Percentiles rank a stretch among this genome's conserved stretches.
Evolutionary conservation across 148 eudicot genomes (phyloP).

Genomic region (Rhododendron vialii): DNA sequence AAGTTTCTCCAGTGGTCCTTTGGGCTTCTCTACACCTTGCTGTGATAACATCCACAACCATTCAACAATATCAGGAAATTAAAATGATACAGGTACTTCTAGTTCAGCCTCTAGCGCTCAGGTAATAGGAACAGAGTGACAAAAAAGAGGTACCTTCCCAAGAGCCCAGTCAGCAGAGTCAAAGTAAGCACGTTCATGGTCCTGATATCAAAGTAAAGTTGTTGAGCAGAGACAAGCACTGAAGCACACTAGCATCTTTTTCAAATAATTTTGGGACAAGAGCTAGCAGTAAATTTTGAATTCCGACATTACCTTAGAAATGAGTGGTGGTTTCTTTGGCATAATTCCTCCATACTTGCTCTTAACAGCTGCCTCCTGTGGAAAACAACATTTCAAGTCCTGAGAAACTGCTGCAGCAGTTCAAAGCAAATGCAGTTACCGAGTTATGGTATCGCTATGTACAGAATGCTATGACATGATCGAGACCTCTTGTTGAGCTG

Average conservation of each 20-base stretch:
- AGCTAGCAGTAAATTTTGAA: not conserved
- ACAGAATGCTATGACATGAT: conserved; percentile 9
- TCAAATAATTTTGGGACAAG: not conserved
- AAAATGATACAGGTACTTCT: not conserved
- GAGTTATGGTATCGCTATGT: not conserved
- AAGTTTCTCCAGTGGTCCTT: conserved; percentile 95
- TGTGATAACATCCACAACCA: conserved; percentile 36
- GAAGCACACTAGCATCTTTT: not conserved
- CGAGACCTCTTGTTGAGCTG: conserved; percentile 63
- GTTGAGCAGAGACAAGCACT: not conserved
- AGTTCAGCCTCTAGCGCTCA: not conserved
- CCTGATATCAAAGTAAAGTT: conserved; percentile 43
- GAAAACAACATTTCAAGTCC: conserved; percentile 9
- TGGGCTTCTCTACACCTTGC: conserved; percentile 94
- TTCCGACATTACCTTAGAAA: conserved; percentile 63
- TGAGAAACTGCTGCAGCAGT: conserved; percentile 4
- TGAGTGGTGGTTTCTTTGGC: conserved; percentile 94
- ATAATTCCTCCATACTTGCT: conserved; percentile 88
- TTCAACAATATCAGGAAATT: not conserved
- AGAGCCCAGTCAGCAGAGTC: conserved; percentile 99
- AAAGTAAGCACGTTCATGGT: conserved; percentile 94
- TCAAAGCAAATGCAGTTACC: not conserved
- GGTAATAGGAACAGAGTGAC: not conserved
- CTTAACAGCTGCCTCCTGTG: conserved; percentile 74
- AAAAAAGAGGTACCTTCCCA: conserved; percentile 59